Evolutionary conservation across 768 basidiomycete genomes (phyloP).

Genomic region (Gyrodon lividus): DNA sequence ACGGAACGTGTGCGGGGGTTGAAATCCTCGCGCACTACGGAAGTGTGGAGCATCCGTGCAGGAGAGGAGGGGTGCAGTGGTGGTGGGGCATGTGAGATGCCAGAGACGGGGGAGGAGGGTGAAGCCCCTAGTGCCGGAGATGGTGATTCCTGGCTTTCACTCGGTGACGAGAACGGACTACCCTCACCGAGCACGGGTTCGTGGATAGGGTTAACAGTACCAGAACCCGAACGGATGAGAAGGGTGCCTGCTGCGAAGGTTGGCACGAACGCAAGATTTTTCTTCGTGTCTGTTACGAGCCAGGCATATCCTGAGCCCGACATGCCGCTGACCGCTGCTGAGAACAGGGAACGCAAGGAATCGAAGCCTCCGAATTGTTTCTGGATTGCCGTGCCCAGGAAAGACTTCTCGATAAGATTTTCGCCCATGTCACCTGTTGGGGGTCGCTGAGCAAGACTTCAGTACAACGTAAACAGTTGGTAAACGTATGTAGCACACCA

Average conservation of each 20-base stretch:
- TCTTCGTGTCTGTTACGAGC: constrained; percentile 72
- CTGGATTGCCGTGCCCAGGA: constrained; percentile 21
- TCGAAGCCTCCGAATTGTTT: constrained; percentile 60
- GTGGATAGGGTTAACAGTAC: constrained; percentile 29
- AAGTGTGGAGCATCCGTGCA: constrained; percentile 31
- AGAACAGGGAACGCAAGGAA: constrained; percentile 72
- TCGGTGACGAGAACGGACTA: background rate
- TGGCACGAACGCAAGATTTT: constrained; percentile 69
- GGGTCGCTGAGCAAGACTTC: constrained; percentile 29
- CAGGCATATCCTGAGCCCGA: constrained; percentile 81
- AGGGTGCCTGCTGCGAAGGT: constrained; percentile 90
- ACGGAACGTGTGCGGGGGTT: constrained; percentile 25
- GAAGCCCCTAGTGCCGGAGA: constrained; percentile 28
- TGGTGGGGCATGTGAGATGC: constrained; percentile 33
- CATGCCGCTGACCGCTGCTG: constrained; percentile 75
- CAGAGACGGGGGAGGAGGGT: constrained; percentile 45
- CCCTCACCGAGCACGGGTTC: constrained; percentile 32
- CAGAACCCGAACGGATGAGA: constrained; percentile 62
- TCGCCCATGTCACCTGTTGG: constrained; percentile 28
- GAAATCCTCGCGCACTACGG: constrained; percentile 7
- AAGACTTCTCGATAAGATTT: constrained; percentile 12
- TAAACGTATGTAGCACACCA: constrained; percentile 54
- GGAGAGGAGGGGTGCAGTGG: constrained; percentile 31
- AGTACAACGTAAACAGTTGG: background rate
- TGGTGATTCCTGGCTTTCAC: constrained; percentile 1